Evolutionary conservation across 75 land plant species (phyloP).

Genomic region (Adiantum capillusveneris): DNA sequence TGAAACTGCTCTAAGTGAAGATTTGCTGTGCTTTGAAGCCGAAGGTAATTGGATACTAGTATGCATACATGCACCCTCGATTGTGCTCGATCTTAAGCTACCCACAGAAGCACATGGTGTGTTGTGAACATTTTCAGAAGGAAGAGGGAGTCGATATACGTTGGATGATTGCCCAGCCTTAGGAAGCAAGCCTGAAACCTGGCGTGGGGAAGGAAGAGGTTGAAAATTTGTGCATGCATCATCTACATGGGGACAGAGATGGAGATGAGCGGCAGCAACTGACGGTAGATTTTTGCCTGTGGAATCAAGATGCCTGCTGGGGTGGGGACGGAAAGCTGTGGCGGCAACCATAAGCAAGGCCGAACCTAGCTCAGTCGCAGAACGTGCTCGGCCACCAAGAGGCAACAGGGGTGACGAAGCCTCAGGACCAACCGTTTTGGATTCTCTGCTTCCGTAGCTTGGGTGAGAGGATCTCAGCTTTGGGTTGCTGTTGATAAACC

Average conservation of each 20-base stretch:
- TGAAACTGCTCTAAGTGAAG: too few species aligned
- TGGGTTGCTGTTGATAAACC: constrained; percentile 12
- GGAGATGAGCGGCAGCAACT: background rate
- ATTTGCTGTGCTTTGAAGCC: too few species aligned
- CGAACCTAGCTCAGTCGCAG: background rate
- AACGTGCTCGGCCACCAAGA: constrained; percentile 10
- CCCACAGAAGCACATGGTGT: too few species aligned
- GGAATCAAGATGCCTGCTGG: background rate
- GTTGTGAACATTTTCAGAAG: background rate
- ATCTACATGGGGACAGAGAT: constrained; percentile 18
- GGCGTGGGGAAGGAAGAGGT: background rate
- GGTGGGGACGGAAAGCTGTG: background rate
- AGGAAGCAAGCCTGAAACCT: too few species aligned
- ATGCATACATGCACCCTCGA: too few species aligned
- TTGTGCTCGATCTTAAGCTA: too few species aligned
- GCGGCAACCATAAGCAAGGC: background rate
- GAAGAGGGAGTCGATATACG: constrained; percentile 8
- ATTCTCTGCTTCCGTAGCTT: constrained; percentile 21
- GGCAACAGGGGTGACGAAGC: constrained; percentile 9
- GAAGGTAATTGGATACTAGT: too few species aligned
- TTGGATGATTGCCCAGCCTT: background rate
- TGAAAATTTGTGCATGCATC: constrained; percentile 50
- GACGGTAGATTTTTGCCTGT: too few species aligned
- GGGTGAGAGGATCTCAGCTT: constrained; percentile 64
- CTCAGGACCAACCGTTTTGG: constrained; percentile 6